Base-by-base conservation (phyloP, 164 flowering plant genomes). In the Berberis vulgaris region DNA sequence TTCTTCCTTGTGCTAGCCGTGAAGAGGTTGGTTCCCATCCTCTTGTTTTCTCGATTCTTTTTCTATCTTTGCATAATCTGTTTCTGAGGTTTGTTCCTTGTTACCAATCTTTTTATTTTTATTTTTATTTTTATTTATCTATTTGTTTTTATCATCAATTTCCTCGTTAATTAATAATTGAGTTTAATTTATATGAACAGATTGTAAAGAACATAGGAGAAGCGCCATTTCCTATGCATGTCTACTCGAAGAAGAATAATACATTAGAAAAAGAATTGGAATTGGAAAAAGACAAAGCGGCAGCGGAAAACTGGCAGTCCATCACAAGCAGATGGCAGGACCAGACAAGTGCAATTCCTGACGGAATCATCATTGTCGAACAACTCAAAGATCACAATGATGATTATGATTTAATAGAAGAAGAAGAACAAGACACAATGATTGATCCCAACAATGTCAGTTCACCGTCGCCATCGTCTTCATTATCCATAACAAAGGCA, bases 331-430 rank as follows among this genome's bases (percentile, higher is more conserved):
- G 80, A 52, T 74, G 77, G 78, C 65, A 26, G 26, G 26, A 62
- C 3, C 59, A 64, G 38, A 62, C 71, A 9, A 42, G 41, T 3
- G 49, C 69, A 5, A 49, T 54, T 12, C 80, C 78, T 5, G 74
- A 72, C 54, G 80, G 82, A 10, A 53, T 79, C 46, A 74, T 76
- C 47, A 65, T 77, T 46, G 78, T 77, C 11, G 71, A 77, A 63
- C 68, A 72, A 60, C 69, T 79, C 45, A 54, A 73, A 2, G 59
- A 12, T 8, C 54, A 64, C 41, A 49, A 64, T 1, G 47, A 60
- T 1, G 62, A 26, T 9, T 59, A 12, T 5, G 62, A 52, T 26
- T 26, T 26, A 26, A 26, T 26, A 26, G 26, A 26, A 26, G 26
- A 26, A 26, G 26, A 26, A 26, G 26, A 26, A 26, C 26, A 26